phyloP scores from a whole-genome alignment of 345 rosid genomes.

The Citrus cavaleriei region DNA sequence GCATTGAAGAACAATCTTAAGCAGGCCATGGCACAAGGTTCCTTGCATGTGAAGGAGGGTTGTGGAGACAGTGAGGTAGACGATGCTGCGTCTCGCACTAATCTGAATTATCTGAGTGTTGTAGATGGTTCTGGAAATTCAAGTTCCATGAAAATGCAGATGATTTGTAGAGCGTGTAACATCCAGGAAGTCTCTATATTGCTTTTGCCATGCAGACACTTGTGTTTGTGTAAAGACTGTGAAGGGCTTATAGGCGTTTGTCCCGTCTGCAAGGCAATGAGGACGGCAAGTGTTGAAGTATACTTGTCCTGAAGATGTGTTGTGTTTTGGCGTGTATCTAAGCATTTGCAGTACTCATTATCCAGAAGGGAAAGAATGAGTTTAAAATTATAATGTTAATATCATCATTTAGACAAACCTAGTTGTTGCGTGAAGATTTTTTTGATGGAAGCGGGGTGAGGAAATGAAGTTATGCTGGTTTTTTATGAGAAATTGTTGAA shows the following conservation, averaged over 20 bases:
- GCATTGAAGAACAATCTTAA: conserved; percentile 56
- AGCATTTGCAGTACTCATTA: conserved; percentile 24
- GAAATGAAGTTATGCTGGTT: no score
- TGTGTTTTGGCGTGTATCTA: neutral
- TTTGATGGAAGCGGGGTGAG: no score
- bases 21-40: conserved; percentile 54
- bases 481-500: no score
- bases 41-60: conserved; percentile 57
- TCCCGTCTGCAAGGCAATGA: conserved; percentile 58
- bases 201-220: conserved; percentile 66
- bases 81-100: conserved; percentile 51
- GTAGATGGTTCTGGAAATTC: conserved; percentile 27
- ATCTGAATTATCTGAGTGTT: conserved; percentile 21
- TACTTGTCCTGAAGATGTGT: conserved; percentile 29
- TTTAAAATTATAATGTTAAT: conserved; percentile 8
- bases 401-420: neutral
- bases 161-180: conserved; percentile 51
- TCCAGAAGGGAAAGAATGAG: neutral
- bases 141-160: conserved; percentile 20
- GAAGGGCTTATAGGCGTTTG: conserved; percentile 42
- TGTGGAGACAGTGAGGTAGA: conserved; percentile 73
- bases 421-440: neutral
- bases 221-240: conserved; percentile 72
- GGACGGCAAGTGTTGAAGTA: conserved; percentile 45
- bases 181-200: conserved; percentile 47